Evolutionary conservation across 495 filamentous ascomycete genomes (phyloP).

Genomic region (Trichoderma asperelloides): DNA sequence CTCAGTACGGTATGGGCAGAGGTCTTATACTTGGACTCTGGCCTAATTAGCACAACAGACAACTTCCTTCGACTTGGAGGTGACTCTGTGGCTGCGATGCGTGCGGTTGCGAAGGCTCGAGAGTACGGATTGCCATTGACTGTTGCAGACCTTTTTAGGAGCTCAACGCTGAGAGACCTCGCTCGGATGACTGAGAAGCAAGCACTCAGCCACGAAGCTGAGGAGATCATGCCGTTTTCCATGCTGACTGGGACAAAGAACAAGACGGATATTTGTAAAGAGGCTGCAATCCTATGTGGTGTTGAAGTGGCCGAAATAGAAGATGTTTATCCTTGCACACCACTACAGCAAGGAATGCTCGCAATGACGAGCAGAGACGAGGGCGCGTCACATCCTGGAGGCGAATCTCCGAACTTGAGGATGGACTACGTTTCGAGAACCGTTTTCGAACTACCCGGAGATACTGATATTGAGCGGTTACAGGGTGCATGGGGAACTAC

Average conservation of each 20-base stretch:
- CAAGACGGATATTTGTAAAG: background rate
- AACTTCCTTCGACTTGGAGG: slow-evolving; percentile 34
- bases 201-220: background rate
- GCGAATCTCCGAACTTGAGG: background rate
- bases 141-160: slow-evolving; percentile 23
- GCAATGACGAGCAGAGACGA: background rate
- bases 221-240: background rate
- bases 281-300: background rate
- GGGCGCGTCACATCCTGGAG: too few relatives aligned
- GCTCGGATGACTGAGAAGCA: slow-evolving; percentile 5
- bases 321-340: slow-evolving; percentile 5
- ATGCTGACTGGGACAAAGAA: background rate
- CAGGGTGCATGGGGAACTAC: background rate
- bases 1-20: background rate
- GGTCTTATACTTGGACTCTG: background rate
- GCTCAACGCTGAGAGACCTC: slow-evolving; percentile 11
- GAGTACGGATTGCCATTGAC: slow-evolving; percentile 14
- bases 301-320: background rate
- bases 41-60: background rate
- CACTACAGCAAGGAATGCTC: background rate
- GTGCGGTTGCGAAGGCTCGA: slow-evolving; percentile 24
- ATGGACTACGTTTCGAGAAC: background rate
- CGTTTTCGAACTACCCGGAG: background rate
- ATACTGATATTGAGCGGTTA: background rate
- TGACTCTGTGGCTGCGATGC: slow-evolving; percentile 31